Evolutionary conservation across 352 stramenopile species (phyloP), one percentile per base, ranked within the genome.

Genomic region (Globisporangium takayamanum): DNA sequence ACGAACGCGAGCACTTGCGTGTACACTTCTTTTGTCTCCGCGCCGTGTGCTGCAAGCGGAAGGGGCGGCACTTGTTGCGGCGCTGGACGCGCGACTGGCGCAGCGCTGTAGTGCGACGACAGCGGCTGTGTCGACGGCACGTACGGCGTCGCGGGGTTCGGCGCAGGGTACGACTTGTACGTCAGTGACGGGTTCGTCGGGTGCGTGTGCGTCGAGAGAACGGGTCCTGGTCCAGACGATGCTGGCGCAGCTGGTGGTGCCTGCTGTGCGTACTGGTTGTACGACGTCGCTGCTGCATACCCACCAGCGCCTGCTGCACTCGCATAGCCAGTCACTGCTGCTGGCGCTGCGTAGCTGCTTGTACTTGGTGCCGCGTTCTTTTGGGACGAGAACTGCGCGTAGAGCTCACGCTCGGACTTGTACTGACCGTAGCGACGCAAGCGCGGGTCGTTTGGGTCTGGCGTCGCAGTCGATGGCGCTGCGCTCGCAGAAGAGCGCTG

Each of bases 1-100:
- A 94, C 67, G 20, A 94, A 89, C 46, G 78, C 74, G 54, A 94
- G 90, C 52, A 94, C 85, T 3, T 90, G 67, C 22, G 72, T 80
- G 63, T 93, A 94, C 46, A 93, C 81, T 44, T 87, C 62, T 69
- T 94, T 94, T 60, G 86, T 92, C 55, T 92, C 85, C 3, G 74
- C 70, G 1, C 83, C 83, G 36, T 74, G 67, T 0, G 76, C 78
- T 6, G 79, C 67, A 14, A 64, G 50, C 5, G 85, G 85, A 12
- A 94, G 70, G 1, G 80, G 71, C 14, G 82, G 74, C 25, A 81
- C 68, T 26, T 70, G 53, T 20, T 87, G 49, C 22, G 57, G 59
- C 7, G 61, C 53, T 16, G 66, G 65, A 30, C 33, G 44, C 44
- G 76, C 71, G 16, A 76, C 67, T 12, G 74, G 60, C 53, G 75